Percentiles rank a stretch among this genome's conserved stretches.
Conservation (phyloP, 2,329 filamentous ascomycete genomes). For the Cordyceps javanica region DNA sequence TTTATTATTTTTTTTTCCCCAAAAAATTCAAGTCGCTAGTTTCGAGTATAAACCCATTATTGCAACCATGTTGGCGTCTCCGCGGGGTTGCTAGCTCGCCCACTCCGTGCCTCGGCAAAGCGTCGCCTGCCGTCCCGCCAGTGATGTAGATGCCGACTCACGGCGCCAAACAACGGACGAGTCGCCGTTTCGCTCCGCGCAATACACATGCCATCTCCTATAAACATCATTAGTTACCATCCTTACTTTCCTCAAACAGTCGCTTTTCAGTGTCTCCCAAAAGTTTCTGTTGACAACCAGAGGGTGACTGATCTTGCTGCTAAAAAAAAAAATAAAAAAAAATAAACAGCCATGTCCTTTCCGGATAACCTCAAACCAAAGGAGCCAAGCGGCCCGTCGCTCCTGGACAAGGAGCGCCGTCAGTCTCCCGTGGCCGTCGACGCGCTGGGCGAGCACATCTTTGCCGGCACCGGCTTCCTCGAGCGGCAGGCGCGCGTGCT, state of each 20-base stretch:
- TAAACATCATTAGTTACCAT: neutral
- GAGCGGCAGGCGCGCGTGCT: constrained; percentile 56
- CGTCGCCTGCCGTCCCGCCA: neutral
- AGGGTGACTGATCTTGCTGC: too few relatives aligned
- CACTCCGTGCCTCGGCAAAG: constrained; percentile 8
- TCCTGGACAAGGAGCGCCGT: constrained; percentile 62
- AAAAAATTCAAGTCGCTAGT: too few relatives aligned
- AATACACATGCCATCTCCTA: neutral
- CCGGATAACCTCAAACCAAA: constrained; percentile 31
- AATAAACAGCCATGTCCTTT: neutral
- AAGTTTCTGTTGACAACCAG: too few relatives aligned
- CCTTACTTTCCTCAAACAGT: too few relatives aligned
- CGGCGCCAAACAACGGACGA: neutral
- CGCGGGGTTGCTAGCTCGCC: neutral
- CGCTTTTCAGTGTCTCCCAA: too few relatives aligned
- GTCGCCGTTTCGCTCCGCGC: neutral
- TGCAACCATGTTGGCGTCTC: neutral
- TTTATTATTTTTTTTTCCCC: too few relatives aligned
- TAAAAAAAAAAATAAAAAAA: neutral
- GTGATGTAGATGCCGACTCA: neutral
- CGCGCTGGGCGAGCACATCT: constrained; percentile 61
- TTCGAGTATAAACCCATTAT: neutral
- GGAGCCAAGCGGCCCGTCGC: constrained; percentile 60
- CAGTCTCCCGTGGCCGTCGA: constrained; percentile 62
- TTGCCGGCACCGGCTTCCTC: constrained; percentile 55